Conservation (phyloP, 306 rosid genomes). For the Quercus agrifolia region DNA sequence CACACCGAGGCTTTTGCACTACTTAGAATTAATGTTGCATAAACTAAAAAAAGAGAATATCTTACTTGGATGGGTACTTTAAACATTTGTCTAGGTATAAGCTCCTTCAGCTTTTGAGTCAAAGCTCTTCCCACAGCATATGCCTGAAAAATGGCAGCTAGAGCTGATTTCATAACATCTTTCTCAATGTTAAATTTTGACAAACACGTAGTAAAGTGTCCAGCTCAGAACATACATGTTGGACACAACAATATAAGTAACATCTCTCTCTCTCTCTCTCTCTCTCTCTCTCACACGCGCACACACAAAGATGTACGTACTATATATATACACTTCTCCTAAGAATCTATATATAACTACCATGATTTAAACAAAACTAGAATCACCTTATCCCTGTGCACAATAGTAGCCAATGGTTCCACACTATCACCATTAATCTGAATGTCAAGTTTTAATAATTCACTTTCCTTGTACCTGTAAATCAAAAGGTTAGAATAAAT, state of each 20-base stretch:
- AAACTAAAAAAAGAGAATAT: conserved; percentile 8
- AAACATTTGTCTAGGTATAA: conserved; percentile 97
- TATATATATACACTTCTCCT: background rate
- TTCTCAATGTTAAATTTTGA: background rate
- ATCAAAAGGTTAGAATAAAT: conserved; percentile 19
- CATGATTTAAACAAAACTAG: background rate
- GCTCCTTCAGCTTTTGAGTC: conserved; percentile 91
- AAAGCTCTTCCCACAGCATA: conserved; percentile 93
- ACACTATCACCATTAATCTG: conserved; percentile 78
- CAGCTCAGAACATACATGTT: background rate
- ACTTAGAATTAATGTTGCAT: background rate
- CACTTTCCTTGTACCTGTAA: conserved; percentile 70
- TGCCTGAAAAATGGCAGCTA: conserved; percentile 51
- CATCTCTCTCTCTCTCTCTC: background rate
- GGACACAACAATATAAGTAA: background rate
- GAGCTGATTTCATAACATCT: conserved; percentile 17
- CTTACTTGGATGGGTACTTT: conserved; percentile 90
- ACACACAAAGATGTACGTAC: background rate
- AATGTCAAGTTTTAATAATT: conserved; percentile 79
- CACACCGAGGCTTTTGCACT: conserved; percentile 11
- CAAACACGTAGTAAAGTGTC: background rate
- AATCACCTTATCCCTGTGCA: conserved; percentile 78
- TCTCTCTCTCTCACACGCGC: background rate
- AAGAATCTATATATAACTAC: background rate
- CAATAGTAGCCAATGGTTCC: conserved; percentile 87